Percentiles rank a stretch among this genome's conserved stretches.
These are phyloP conservation scores for Pseudogymnoascus verrucosus DNA, from an alignment of 2,329 filamentous ascomycete species.

Conservation along the genomic window DNA sequence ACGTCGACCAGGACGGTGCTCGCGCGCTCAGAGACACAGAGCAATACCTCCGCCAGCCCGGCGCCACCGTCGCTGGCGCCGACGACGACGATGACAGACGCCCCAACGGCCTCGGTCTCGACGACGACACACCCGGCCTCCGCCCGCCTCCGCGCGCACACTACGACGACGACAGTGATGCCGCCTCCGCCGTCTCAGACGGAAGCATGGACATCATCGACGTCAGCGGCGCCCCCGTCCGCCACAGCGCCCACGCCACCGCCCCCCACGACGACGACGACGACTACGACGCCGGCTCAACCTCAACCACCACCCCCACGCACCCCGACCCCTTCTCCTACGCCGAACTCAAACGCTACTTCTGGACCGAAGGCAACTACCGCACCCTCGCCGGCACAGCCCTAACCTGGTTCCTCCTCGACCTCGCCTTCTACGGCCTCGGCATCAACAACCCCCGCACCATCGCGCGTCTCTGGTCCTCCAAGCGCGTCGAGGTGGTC, in stretches of 20 bases:
- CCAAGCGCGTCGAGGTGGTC: conserved; percentile 45
- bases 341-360: conserved; percentile 49
- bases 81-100: too few relatives aligned
- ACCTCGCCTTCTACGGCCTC: conserved; percentile 56
- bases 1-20: conserved; percentile 54
- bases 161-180: not conserved
- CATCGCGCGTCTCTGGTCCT: conserved; percentile 64
- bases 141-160: not conserved
- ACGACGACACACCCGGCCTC: not conserved
- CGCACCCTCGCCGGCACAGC: conserved; percentile 69
- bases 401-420: conserved; percentile 73
- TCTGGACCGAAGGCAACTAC: conserved; percentile 62
- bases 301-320: conserved; percentile 52
- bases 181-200: not conserved
- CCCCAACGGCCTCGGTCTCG: not conserved
- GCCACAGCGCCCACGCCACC: not conserved
- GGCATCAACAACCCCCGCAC: conserved; percentile 68
- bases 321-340: conserved; percentile 56
- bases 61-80: too few relatives aligned
- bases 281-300: not conserved
- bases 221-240: not conserved
- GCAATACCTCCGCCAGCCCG: not conserved
- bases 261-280: not conserved
- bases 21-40: conserved; percentile 49
- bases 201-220: not conserved